A percentile compares a stretch with the other conserved stretches of the same genome.
Evolutionary conservation across 164 flowering plant genomes (phyloP).

Genomic region (Buxus sempervirens): DNA sequence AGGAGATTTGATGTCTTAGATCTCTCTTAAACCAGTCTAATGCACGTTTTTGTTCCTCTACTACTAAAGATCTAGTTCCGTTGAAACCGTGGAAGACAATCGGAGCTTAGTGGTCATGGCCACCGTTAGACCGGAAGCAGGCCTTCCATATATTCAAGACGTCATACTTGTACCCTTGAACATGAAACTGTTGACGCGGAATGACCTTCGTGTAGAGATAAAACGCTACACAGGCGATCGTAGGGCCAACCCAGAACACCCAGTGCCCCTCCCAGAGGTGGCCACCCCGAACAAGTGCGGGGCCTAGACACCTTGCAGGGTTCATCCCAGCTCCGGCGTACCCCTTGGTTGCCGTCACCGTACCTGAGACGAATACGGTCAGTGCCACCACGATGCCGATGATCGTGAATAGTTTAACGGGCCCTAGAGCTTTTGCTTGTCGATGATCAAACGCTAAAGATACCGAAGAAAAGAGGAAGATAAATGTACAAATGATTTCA

Average conservation of each 20-base stretch:
- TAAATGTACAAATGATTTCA: slow-evolving; percentile 46
- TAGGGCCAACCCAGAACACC: slow-evolving; percentile 66
- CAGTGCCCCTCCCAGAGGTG: slow-evolving; percentile 59
- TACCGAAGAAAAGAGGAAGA: slow-evolving; percentile 43
- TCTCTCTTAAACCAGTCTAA: too few species aligned
- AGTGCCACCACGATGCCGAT: slow-evolving; percentile 48
- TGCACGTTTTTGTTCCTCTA: too few species aligned
- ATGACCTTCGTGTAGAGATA: slow-evolving; percentile 43
- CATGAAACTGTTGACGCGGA: slow-evolving; percentile 27
- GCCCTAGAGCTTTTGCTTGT: slow-evolving; percentile 34
- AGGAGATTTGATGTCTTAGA: too few species aligned
- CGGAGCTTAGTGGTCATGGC: too few species aligned
- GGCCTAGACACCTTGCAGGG: slow-evolving; percentile 70
- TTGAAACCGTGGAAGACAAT: too few species aligned
- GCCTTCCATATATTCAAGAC: slow-evolving; percentile 3
- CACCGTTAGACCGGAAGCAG: too few species aligned
- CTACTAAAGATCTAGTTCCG: too few species aligned
- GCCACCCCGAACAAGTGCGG: slow-evolving; percentile 61
- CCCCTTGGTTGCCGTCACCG: slow-evolving; percentile 44
- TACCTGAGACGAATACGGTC: slow-evolving; percentile 39
- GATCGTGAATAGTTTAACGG: slow-evolving; percentile 24
- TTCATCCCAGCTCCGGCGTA: slow-evolving; percentile 64
- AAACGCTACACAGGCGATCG: slow-evolving; percentile 39
- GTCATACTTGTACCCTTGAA: slow-evolving; percentile 13
- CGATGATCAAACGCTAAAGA: slow-evolving; percentile 50